Evolutionary conservation across 331 rosid genomes (phyloP).

Genomic region (Pyrus hybrid): DNA sequence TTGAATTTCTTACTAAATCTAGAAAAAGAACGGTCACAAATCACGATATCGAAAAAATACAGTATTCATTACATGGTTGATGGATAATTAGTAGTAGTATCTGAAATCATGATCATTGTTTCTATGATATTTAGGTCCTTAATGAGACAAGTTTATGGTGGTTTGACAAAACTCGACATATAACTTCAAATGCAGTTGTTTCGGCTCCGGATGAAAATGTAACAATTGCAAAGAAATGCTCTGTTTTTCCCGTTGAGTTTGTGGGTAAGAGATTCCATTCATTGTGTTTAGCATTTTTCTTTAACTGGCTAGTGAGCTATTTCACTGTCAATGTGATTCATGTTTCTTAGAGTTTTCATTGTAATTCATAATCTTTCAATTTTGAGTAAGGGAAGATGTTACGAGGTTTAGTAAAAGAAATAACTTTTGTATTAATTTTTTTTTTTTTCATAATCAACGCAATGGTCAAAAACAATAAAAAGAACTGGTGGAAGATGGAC

Average conservation of each 20-base stretch:
- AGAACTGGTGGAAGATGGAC: background rate
- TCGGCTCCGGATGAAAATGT: conserved; percentile 77
- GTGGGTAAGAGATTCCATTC: conserved; percentile 56
- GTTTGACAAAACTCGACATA: conserved; percentile 82
- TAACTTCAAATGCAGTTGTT: conserved; percentile 74
- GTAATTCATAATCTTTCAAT: too few relatives aligned
- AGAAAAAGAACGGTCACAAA: background rate
- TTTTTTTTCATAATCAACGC: background rate
- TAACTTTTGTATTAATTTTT: background rate
- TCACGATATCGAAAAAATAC: background rate
- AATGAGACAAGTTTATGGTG: conserved; percentile 95
- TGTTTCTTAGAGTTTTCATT: too few relatives aligned
- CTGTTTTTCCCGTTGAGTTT: conserved; percentile 91
- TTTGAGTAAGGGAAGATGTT: background rate
- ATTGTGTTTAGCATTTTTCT: background rate
- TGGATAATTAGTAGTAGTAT: background rate
- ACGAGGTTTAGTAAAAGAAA: background rate
- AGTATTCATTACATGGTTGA: background rate
- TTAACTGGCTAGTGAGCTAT: background rate
- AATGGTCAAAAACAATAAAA: background rate
- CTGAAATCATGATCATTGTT: background rate
- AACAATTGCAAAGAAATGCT: conserved; percentile 85
- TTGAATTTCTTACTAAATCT: background rate
- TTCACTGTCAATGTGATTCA: background rate
- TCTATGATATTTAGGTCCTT: conserved; percentile 54